Percentiles rank a stretch among this genome's conserved stretches.
These are phyloP conservation scores for Leccinum uliginosum DNA, from an alignment of 768 basidiomycete species.

Conservation along the genomic window DNA sequence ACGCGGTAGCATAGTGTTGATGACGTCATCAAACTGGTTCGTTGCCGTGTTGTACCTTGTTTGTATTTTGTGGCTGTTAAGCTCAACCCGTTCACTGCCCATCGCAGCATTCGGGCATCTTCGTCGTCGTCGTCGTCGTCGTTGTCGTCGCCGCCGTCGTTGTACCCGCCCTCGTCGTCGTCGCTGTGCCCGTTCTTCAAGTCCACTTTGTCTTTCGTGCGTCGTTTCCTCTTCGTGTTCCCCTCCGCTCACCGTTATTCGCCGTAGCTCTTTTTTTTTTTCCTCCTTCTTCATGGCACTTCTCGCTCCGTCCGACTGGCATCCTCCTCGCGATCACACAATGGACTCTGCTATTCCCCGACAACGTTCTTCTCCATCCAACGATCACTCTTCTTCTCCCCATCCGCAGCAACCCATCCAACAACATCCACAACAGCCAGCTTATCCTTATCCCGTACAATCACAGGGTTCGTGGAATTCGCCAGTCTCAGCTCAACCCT, in stretches of 20 bases:
- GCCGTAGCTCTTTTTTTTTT: background rate
- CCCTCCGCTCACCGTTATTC: background rate
- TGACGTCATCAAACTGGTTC: background rate
- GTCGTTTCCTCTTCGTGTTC: background rate
- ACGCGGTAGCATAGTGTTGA: slow-evolving; percentile 12
- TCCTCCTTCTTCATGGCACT: slow-evolving; percentile 60
- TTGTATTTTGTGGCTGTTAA: slow-evolving; percentile 15
- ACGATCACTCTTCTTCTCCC: slow-evolving; percentile 40
- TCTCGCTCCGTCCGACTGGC: slow-evolving; percentile 76
- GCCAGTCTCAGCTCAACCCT: slow-evolving; percentile 61
- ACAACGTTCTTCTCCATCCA: slow-evolving; percentile 59
- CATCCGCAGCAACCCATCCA: slow-evolving; percentile 25
- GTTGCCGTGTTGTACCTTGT: slow-evolving; percentile 12
- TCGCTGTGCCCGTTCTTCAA: background rate
- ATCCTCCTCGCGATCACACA: slow-evolving; percentile 55
- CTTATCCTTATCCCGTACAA: slow-evolving; percentile 67
- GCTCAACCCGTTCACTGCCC: background rate
- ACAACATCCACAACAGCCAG: slow-evolving; percentile 28
- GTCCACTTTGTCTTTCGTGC: background rate
- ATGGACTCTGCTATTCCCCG: slow-evolving; percentile 54
- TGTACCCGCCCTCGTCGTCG: background rate
- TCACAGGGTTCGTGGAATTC: slow-evolving; percentile 69
- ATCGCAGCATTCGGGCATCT: background rate
- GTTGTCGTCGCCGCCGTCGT: background rate
- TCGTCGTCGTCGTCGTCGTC: background rate